Base-by-base conservation (phyloP, 1,139 yeast species). In the Saccharomyces hybrid region DNA sequence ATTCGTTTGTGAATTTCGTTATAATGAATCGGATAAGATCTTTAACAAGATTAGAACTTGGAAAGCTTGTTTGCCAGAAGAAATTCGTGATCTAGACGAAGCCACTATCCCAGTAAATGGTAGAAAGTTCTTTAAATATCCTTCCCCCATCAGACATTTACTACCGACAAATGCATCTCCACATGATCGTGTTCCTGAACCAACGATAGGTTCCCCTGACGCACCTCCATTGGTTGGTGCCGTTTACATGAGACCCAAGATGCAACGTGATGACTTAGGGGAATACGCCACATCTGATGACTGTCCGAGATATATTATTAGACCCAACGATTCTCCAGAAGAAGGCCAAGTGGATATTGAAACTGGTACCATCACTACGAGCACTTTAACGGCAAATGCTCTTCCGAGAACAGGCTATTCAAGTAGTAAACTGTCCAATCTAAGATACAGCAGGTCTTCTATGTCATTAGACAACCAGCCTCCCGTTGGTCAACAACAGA, bases 51-150 rank as follows among this genome's bases (percentile, higher is more conserved):
- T 93, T 65, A 82, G 98, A 67, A 93, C 99, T 1, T 93, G 99
- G 99, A 93, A 89, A 71, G 98, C 97, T 3, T 93, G 99, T 75
- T 79, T 93, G 61, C 99, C 99, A 0, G 99, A 93, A 71, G 99
- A 91, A 68, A 88, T 91, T 46, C 82, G 98, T 66, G 91, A 87
- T 59, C 79, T 82, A 52, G 86, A 84, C 55, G 98, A 93, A 69
- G 89, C 89, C 50, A 91, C 95, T 62, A 84, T 84, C 48, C 83
- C 82, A 26, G 73, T 82, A 34, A 70, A 76, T 53, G 73, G 74
- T 21, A 72, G 79, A 55, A 80, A 96, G 64, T 82, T 86, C 60
- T 77, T 86, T 67, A 83, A 83, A 66, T 83, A 76, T 64, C 91
- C 87, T 52, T 88, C 96, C 2, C 99, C 99, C 9, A 78, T 93